Evolutionary conservation across 352 stramenopile genomes (phyloP).

Genomic region (Phytophthora ohioensis): DNA sequence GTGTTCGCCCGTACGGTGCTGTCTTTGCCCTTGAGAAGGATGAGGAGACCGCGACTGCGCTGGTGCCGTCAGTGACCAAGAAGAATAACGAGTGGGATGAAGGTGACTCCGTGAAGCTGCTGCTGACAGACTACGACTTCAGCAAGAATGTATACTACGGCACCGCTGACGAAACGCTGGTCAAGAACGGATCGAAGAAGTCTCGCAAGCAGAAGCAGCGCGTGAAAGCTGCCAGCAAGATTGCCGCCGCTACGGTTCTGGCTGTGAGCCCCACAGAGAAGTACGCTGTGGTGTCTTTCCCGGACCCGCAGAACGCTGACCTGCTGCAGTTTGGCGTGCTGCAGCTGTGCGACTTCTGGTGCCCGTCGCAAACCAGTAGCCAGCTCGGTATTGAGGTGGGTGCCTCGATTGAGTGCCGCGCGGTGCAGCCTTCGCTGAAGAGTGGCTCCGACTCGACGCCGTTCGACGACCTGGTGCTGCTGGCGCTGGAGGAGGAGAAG

Average conservation of each 20-base stretch:
- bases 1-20: slow-evolving; percentile 83
- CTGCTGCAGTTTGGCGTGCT: slow-evolving; percentile 64
- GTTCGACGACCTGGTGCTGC: slow-evolving; percentile 79
- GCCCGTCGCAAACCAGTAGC: slow-evolving; percentile 63
- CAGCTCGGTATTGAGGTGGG: slow-evolving; percentile 68
- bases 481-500: slow-evolving; percentile 65
- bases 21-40: slow-evolving; percentile 84
- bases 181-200: slow-evolving; percentile 74
- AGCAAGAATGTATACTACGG: slow-evolving; percentile 88
- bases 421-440: slow-evolving; percentile 55
- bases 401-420: slow-evolving; percentile 46
- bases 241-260: slow-evolving; percentile 58
- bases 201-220: slow-evolving; percentile 77
- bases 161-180: slow-evolving; percentile 50
- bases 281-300: slow-evolving; percentile 77
- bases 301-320: slow-evolving; percentile 46
- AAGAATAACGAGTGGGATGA: slow-evolving; percentile 58
- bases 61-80: slow-evolving; percentile 62
- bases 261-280: slow-evolving; percentile 58
- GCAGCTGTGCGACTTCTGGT: slow-evolving; percentile 83
- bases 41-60: slow-evolving; percentile 69
- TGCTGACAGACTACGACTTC: slow-evolving; percentile 88
- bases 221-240: slow-evolving; percentile 50
- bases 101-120: slow-evolving; percentile 73
- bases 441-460: slow-evolving; percentile 59